Evolutionary conservation across 2,329 filamentous ascomycete species (phyloP), one percentile per base, ranked within the genome.

Genomic region (Celoporthe dispersa): DNA sequence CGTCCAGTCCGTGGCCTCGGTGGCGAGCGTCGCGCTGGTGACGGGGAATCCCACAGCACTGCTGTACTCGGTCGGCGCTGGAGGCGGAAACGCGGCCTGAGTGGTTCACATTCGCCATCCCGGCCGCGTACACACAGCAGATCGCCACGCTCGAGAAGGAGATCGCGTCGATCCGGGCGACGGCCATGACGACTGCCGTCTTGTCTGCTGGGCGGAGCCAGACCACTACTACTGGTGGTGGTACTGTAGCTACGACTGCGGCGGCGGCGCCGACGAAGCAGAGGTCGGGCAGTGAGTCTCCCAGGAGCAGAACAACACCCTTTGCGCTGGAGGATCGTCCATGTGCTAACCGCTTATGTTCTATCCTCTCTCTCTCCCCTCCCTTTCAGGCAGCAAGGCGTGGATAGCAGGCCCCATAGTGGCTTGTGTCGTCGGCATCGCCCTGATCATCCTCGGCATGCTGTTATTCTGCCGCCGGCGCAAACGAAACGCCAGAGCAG

Each of bases 361-460:
- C 6, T 14, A 2, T 12, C 37, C 35, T 9, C 37, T 9, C 37
- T 14, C 41, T 19, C 14, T n/a, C 11, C 9, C n/a, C 22, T 8
- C 51, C 6, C 53, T 28, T 9, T 9, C 53, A 28, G 35, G 44
- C 3, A 70, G 55, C 28, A 70, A 51, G 22, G 69, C 66, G 33
- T 70, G 69, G 69, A 66, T 66, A 64, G 69, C 66, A 44, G 66
- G 66, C 8, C 64, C 44, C 2, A 55, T 70, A 7, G 16, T 68
- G 11, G 69, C 62, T 12, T 33, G 61, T 1, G 16, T 68, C 8
- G 66, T 7, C 3, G 66, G 61, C 3, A 9, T 60, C 8, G 33
- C 28, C 19, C 28, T 70, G 22, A 60, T 70, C 31, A 22, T 62
- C 3, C 41, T 65, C 1, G 62, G 66, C 37, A 8, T 51, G 7